These are phyloP conservation scores for Paracamarosporium sp. DNA, from an alignment of 2,329 filamentous ascomycete species.

Conservation along the genomic window DNA sequence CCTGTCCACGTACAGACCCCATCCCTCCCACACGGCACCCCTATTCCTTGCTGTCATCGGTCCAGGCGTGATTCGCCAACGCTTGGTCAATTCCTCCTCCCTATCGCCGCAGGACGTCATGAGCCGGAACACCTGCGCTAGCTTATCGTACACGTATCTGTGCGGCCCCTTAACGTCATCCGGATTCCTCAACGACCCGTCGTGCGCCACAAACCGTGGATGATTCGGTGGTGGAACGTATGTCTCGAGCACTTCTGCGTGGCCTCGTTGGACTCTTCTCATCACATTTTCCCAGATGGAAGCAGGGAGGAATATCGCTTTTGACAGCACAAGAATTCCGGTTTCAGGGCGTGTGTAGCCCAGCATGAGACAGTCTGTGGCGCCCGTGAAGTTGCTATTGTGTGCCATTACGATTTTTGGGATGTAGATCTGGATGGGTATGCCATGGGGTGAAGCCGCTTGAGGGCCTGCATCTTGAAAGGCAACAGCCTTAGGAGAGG, in stretches of 20 bases:
- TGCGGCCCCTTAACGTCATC: constrained; percentile 17
- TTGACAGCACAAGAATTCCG: constrained; percentile 18
- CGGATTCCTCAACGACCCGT: background rate
- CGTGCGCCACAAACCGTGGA: background rate
- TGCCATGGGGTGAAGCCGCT: constrained; percentile 5
- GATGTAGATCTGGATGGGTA: constrained; percentile 40
- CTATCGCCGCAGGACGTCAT: constrained; percentile 19
- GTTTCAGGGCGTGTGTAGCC: constrained; percentile 23
- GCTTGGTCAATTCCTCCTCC: constrained; percentile 38
- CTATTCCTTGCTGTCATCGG: constrained; percentile 27
- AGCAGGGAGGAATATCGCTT: constrained; percentile 33
- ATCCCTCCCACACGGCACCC: constrained; percentile 43
- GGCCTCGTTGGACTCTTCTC: constrained; percentile 15
- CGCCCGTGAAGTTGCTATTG: constrained; percentile 8
- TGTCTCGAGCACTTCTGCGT: constrained; percentile 28
- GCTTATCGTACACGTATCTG: constrained; percentile 25
- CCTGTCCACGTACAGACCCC: constrained; percentile 27
- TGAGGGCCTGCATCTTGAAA: background rate
- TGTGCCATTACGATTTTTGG: constrained; percentile 25
- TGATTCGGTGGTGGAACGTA: constrained; percentile 17
- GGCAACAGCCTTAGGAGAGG: background rate
- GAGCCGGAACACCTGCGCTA: constrained; percentile 21
- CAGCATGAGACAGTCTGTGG: constrained; percentile 39
- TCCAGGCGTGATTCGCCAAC: constrained; percentile 31
- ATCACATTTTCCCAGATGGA: constrained; percentile 27